Base-by-base conservation (phyloP, 2,329 filamentous ascomycete genomes). In the Chaetoscypha palmicola region DNA sequence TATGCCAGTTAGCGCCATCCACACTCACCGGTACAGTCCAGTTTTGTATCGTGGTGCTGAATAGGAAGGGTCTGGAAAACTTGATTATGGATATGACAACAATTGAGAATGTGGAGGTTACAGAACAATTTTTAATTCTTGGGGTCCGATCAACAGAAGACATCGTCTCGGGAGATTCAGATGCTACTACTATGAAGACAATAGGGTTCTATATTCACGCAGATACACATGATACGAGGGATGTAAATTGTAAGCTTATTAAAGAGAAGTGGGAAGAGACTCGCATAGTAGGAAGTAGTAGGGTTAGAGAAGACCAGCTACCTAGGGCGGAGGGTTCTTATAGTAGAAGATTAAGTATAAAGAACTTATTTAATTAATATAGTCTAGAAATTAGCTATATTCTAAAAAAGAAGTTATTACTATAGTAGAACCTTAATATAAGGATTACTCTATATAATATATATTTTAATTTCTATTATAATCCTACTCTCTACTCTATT, bases 31-130 rank as follows among this genome's bases (percentile, higher is more conserved):
- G 24, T 46, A 65, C 49, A 69, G 56, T 55, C 62, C 48, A 55
- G 28, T 55, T 70, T 17, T 79, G 79, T 66, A 75, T 86, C 12
- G 84, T 89, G 56, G 71, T 91, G 5, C 70, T 91, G 49, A 90
- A 87, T 64, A 73, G 86, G 34, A 75, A 80, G 31, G 79, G 80
- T 0, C 66, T 88, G 39, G 74, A 83, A 40, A 90, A 91, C 57
- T 73, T 89, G 42, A 71, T 81, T 31, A 68, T 86, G 10, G 77
- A 81, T 47, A 67, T 88, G n/a, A 70, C 70, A 9, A 68, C 71
- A 12, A 73, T 81, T 24, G 68, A 66, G 31, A 73, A 83, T 46
- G 78, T 85, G 31, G 83, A 89, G 62, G 68, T 83, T n/a, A 54
- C 68, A 14, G 68, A 65, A 3, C 71, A 76, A 51, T 69, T 80